Evolutionary conservation across 2,329 filamentous ascomycete genomes (phyloP).

Genomic region (Xylaria sp.): DNA sequence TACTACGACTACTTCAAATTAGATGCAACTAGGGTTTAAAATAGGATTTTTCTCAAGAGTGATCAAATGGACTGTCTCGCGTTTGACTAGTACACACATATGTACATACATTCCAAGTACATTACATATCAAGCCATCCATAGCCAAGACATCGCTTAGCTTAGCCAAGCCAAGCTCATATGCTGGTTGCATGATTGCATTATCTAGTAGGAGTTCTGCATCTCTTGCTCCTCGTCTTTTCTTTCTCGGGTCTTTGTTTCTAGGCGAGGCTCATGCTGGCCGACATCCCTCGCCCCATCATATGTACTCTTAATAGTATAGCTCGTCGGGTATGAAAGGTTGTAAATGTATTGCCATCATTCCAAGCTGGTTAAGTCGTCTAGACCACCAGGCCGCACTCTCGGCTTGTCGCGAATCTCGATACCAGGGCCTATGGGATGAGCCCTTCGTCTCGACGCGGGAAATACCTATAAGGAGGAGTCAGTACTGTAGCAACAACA

Average conservation of each 20-base stretch:
- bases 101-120: background rate
- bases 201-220: background rate
- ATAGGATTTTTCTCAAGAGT: background rate
- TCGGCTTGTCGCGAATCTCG: constrained; percentile 76
- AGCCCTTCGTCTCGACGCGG: constrained; percentile 67
- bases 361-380: constrained; percentile 76
- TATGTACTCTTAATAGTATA: constrained; percentile 5
- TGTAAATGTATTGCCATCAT: constrained; percentile 52
- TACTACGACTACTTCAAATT: background rate
- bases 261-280: background rate
- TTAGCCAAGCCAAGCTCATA: constrained; percentile 4
- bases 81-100: background rate
- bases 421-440: constrained; percentile 83
- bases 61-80: background rate
- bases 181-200: background rate
- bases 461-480: constrained; percentile 63
- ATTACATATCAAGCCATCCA: constrained; percentile 1
- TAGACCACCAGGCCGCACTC: constrained; percentile 65
- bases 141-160: background rate
- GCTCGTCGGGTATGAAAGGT: background rate
- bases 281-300: background rate
- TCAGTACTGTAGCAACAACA: constrained; percentile 12
- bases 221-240: background rate
- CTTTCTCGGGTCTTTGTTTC: background rate
- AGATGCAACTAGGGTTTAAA: background rate